Conservation (phyloP, 352 stramenopile species). For the Phytopythium aichiense region DNA sequence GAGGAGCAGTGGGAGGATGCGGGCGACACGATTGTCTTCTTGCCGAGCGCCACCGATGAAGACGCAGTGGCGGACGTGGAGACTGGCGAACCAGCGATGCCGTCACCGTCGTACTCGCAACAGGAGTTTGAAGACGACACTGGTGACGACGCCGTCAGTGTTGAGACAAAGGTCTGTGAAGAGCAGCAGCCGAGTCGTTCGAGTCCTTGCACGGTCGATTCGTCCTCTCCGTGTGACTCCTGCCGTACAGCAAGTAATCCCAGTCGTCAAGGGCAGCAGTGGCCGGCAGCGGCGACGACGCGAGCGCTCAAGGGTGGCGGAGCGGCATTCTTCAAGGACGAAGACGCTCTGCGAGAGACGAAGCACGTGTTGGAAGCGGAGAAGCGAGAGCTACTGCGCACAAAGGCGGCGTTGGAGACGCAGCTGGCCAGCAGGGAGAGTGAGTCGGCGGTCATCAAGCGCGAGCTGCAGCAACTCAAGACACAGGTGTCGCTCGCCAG, state of each 20-base stretch:
- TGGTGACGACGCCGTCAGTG: slow-evolving; percentile 1
- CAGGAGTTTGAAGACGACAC: slow-evolving; percentile 21
- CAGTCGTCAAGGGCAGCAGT: not conserved
- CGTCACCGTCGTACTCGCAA: slow-evolving; percentile 15
- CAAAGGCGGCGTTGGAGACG: slow-evolving; percentile 24
- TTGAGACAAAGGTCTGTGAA: not conserved
- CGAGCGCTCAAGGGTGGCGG: slow-evolving; percentile 17
- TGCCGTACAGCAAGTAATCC: too few species aligned
- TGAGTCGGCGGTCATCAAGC: slow-evolving; percentile 27
- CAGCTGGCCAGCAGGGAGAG: slow-evolving; percentile 36
- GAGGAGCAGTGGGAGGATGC: slow-evolving; percentile 73
- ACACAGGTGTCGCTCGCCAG: slow-evolving; percentile 40
- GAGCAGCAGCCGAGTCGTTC: not conserved
- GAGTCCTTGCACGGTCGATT: not conserved
- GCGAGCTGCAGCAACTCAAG: slow-evolving; percentile 51
- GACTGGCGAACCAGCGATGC: slow-evolving; percentile 8
- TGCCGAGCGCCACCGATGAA: not conserved
- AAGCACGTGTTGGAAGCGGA: slow-evolving; percentile 29
- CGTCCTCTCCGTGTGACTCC: not conserved
- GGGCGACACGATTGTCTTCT: not conserved
- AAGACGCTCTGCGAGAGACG: slow-evolving; percentile 44
- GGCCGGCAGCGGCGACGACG: not conserved
- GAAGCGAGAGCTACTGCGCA: slow-evolving; percentile 29
- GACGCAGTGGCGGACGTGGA: slow-evolving; percentile 4
- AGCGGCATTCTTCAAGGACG: slow-evolving; percentile 47